Percentiles rank a stretch among this genome's conserved stretches.
Evolutionary conservation across 768 basidiomycete genomes (phyloP).

Genomic region (Psilocybe sp.): DNA sequence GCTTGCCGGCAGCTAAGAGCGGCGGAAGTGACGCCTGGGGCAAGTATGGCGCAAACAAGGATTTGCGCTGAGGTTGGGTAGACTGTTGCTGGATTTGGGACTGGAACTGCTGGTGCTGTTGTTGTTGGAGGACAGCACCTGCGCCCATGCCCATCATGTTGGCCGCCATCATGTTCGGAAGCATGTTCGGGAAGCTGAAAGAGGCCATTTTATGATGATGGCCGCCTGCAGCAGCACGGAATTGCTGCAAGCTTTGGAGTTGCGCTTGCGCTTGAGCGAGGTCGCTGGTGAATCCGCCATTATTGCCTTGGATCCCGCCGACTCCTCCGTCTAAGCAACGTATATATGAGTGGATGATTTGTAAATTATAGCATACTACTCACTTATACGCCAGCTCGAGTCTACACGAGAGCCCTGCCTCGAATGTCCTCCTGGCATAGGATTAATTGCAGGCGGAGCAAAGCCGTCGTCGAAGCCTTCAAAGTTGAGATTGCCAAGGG

Average conservation of each 20-base stretch:
- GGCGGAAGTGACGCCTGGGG: slow-evolving; percentile 97
- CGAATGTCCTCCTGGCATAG: slow-evolving; percentile 61
- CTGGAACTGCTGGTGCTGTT: slow-evolving; percentile 94
- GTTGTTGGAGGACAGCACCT: slow-evolving; percentile 81
- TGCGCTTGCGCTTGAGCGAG: slow-evolving; percentile 97
- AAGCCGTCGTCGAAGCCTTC: slow-evolving; percentile 85
- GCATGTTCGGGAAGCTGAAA: slow-evolving; percentile 97
- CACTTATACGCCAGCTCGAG: slow-evolving; percentile 88
- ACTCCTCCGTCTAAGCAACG: slow-evolving; percentile 65
- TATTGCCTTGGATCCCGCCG: slow-evolving; percentile 60
- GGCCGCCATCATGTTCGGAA: slow-evolving; percentile 95
- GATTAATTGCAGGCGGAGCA: slow-evolving; percentile 38
- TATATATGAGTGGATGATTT: slow-evolving; percentile 9
- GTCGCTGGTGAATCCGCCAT: slow-evolving; percentile 65
- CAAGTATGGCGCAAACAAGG: slow-evolving; percentile 96
- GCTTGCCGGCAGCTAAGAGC: slow-evolving; percentile 92
- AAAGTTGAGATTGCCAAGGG: slow-evolving; percentile 42
- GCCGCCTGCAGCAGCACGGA: slow-evolving; percentile 91
- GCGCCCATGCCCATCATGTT: slow-evolving; percentile 92
- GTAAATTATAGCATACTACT: slow-evolving; percentile 26
- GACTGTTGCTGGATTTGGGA: slow-evolving; percentile 93
- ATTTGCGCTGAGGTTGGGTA: slow-evolving; percentile 93
- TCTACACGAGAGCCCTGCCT: slow-evolving; percentile 74
- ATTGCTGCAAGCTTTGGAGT: slow-evolving; percentile 92
- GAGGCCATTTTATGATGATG: slow-evolving; percentile 97